phyloP scores from a whole-genome alignment of 768 basidiomycete species.

The Chalciporus sphaerocephalus region DNA sequence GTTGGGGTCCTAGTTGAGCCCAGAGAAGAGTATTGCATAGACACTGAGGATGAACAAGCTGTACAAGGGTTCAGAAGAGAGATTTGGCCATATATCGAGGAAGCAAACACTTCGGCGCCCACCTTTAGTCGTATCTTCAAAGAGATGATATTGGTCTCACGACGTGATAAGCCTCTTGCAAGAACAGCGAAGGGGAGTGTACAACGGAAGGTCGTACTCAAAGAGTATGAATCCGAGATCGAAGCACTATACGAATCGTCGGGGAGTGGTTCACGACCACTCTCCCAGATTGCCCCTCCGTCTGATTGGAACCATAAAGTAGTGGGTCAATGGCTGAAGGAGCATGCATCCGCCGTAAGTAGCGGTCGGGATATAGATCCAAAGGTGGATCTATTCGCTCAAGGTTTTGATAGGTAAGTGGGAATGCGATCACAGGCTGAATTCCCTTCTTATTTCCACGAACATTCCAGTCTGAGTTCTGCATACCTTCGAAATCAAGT shows the following conservation, averaged over 20 bases:
- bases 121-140: slow-evolving; percentile 43
- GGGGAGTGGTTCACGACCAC: too few relatives aligned
- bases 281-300: not conserved
- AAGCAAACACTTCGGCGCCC: slow-evolving; percentile 37
- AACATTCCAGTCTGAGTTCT: slow-evolving; percentile 17
- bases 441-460: too few relatives aligned
- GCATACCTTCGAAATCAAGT: slow-evolving; percentile 16
- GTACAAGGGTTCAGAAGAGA: slow-evolving; percentile 13
- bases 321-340: slow-evolving; percentile 12
- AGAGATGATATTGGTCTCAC: slow-evolving; percentile 47
- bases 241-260: slow-evolving; percentile 1
- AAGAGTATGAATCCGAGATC: slow-evolving; percentile 27
- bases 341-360: slow-evolving; percentile 4
- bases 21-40: slow-evolving; percentile 6
- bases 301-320: slow-evolving; percentile 2
- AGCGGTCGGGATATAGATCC: slow-evolving; percentile 3
- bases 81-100: slow-evolving; percentile 35
- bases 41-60: slow-evolving; percentile 3
- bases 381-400: slow-evolving; percentile 20
- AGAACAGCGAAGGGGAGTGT: slow-evolving; percentile 33
- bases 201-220: slow-evolving; percentile 12
- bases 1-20: slow-evolving; percentile 33
- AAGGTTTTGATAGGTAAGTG: slow-evolving; percentile 35
- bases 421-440: too few relatives aligned
- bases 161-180: slow-evolving; percentile 36